Conservation (phyloP, 306 rosid species). For the Cicer chorassanicum region DNA sequence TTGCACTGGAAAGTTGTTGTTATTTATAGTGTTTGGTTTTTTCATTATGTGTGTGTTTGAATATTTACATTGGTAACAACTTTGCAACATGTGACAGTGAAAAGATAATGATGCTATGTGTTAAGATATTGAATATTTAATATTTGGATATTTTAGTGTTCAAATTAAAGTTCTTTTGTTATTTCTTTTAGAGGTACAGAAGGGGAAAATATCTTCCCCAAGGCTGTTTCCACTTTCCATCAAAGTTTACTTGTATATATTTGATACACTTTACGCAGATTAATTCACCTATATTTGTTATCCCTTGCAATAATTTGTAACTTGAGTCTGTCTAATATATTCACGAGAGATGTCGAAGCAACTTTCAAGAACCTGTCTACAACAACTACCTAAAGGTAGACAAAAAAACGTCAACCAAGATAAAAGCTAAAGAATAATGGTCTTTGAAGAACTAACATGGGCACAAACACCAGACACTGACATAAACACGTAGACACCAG, state of each 20-base stretch:
- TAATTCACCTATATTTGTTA: slow-evolving; percentile 1
- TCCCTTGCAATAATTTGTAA: slow-evolving; percentile 3
- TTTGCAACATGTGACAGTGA: not conserved
- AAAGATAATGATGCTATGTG: not conserved
- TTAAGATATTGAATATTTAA: slow-evolving; percentile 12
- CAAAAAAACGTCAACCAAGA: not conserved
- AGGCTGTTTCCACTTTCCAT: slow-evolving; percentile 8
- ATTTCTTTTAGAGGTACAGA: not conserved
- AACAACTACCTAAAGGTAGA: slow-evolving; percentile 8
- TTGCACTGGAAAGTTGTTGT: not conserved
- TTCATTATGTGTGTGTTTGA: not conserved
- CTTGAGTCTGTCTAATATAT: slow-evolving; percentile 5
- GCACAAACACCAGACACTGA: no score
- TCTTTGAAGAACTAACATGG: no score
- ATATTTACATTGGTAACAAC: not conserved
- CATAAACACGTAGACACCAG: no score
- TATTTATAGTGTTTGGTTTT: not conserved
- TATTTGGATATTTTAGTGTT: slow-evolving; percentile 8
- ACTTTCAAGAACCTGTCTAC: not conserved
- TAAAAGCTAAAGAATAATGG: not conserved
- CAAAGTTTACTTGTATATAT: slow-evolving; percentile 8
- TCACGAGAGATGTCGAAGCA: slow-evolving; percentile 1
- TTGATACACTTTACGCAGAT: slow-evolving; percentile 18
- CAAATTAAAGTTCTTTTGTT: slow-evolving; percentile 2
- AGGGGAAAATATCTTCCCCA: not conserved